Conservation (phyloP, 306 rosid species). For the Glycine latifolia region DNA sequence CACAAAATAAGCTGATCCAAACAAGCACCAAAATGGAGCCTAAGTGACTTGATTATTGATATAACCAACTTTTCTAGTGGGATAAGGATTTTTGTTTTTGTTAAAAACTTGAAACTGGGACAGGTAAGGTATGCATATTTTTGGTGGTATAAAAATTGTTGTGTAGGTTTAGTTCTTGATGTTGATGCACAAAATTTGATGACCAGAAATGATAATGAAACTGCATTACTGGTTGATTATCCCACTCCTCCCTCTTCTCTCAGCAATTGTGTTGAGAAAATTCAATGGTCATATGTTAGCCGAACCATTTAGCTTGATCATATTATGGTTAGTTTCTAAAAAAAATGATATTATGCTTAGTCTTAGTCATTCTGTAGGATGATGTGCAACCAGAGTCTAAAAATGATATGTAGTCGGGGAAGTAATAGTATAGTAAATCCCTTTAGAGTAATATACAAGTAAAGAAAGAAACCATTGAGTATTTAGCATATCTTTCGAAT, state of each 20-base stretch:
- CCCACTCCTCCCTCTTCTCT: not conserved
- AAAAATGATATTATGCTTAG: too few species aligned
- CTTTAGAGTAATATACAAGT: not conserved
- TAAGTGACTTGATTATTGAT: not conserved
- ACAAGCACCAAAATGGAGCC: not conserved
- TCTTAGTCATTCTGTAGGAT: constrained; percentile 8
- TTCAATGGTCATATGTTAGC: too few species aligned
- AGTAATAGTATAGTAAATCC: not conserved
- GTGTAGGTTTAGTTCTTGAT: not conserved
- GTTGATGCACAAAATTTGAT: not conserved
- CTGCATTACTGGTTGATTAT: not conserved
- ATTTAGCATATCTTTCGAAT: too few species aligned
- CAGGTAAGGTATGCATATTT: not conserved
- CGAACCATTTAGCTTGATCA: too few species aligned
- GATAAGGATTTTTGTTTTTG: not conserved
- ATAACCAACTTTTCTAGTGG: not conserved
- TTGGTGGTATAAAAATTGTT: not conserved
- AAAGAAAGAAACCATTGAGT: not conserved
- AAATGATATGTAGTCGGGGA: not conserved
- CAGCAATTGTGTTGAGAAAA: not conserved
- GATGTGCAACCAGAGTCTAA: not conserved
- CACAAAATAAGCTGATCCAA: not conserved
- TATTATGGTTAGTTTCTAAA: too few species aligned
- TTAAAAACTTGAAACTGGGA: constrained; percentile 14
- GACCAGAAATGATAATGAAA: not conserved